Percentiles rank a stretch among this genome's conserved stretches.
These are phyloP conservation scores for Coleophoma eucalyptorum DNA, from an alignment of 2,329 filamentous ascomycete species.

Conservation along the genomic window DNA sequence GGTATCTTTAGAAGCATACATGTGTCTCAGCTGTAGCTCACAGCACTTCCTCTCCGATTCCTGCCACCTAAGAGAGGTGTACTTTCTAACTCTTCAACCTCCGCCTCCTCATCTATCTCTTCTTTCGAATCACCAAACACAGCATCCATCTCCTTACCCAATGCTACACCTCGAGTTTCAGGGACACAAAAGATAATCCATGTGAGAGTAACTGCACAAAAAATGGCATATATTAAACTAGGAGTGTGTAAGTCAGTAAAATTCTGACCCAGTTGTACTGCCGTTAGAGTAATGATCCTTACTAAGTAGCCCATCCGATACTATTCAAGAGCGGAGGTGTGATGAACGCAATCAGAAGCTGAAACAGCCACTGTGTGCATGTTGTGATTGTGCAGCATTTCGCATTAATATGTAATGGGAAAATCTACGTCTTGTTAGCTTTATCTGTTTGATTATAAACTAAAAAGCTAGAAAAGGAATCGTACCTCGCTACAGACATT, in stretches of 20 bases:
- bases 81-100: background rate
- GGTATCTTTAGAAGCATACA: background rate
- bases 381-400: conserved; percentile 7
- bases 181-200: background rate
- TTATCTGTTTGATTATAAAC: background rate
- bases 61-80: background rate
- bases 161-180: background rate
- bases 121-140: background rate
- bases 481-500: conserved; percentile 4
- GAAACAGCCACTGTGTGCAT: background rate
- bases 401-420: conserved; percentile 4
- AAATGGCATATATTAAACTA: background rate
- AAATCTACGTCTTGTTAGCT: conserved; percentile 1
- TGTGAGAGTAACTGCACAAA: background rate
- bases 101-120: conserved; percentile 3
- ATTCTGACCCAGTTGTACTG: background rate
- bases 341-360: background rate
- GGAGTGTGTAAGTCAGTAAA: background rate
- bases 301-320: conserved; percentile 6
- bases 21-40: background rate
- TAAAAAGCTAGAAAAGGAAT: background rate
- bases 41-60: conserved; percentile 1
- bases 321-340: conserved; percentile 4
- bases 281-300: background rate
- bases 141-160: background rate